A percentile compares a stretch with the other conserved stretches of the same genome.
phyloP scores from a whole-genome alignment of 1,284 basidiomycete genomes.

The Flammula alnicola region DNA sequence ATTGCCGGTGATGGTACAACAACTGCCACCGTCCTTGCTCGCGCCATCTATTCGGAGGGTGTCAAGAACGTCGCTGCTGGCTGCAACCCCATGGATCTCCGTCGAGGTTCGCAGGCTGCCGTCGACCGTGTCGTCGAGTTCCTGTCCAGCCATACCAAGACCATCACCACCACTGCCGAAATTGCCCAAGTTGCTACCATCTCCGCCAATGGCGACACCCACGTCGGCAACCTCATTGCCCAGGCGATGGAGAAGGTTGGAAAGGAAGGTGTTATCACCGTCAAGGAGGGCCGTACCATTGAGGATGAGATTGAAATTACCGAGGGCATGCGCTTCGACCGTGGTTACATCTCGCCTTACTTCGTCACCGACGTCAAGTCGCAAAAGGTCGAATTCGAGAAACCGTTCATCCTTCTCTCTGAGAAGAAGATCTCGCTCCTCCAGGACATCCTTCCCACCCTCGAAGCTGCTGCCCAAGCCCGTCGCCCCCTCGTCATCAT shows the following conservation, averaged over 20 bases:
- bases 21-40: constrained; percentile 95
- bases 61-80: constrained; percentile 99
- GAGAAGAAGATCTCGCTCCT: constrained; percentile 98
- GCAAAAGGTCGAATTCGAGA: constrained; percentile 97
- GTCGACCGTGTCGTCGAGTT: constrained; percentile 95
- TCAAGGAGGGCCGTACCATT: constrained; percentile 97
- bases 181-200: constrained; percentile 99
- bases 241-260: constrained; percentile 99
- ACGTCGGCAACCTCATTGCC: constrained; percentile 96
- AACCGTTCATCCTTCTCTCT: constrained; percentile 90
- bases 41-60: constrained; percentile 97
- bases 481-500: constrained; percentile 95
- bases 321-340: constrained; percentile 99
- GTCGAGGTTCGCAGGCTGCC: constrained; percentile 94
- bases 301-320: constrained; percentile 99
- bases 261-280: constrained; percentile 99
- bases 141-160: constrained; percentile 89
- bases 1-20: constrained; percentile 98
- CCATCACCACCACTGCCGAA: constrained; percentile 96
- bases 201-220: constrained; percentile 95
- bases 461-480: constrained; percentile 90
- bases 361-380: constrained; percentile 99
- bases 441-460: constrained; percentile 94
- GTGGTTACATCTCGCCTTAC: constrained; percentile 98
- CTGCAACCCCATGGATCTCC: constrained; percentile 99